Evolutionary conservation across 208 protist genomes (phyloP), one percentile per base, ranked within the genome.

Genomic region (Leptomonas seymouri): DNA sequence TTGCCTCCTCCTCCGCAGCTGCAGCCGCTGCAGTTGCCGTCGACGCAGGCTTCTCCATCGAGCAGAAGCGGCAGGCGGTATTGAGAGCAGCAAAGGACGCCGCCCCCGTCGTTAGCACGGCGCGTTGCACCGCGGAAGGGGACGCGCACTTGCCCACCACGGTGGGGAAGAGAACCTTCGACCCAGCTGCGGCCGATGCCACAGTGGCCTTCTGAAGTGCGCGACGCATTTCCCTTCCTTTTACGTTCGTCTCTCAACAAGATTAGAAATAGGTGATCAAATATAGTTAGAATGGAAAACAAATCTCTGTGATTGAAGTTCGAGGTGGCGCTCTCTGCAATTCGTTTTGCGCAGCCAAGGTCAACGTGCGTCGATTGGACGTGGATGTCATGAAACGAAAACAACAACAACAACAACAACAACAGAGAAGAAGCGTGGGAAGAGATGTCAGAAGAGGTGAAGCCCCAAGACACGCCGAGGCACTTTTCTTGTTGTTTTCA

Each of bases 191-290:
- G 12, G 58, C 71, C 16, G 60, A 62, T n/a, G 62, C 59, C 56
- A 50, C 67, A 5, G 66, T 60, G 1, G 51, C 61, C 50, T 74
- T 74, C 67, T 88, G 74, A 71, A 69, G 55, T 21, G 77, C 71
- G 57, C 84, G 84, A 53, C 82, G 81, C 84, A 89, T 91, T 67
- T 64, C 42, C 36, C 15, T 63, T 31, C 42, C 41, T 80, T 36
- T 48, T 74, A 61, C 45, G 31, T 25, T 57, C 39, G 11, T 59
- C 68, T 53, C 30, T 60, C 3, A 21, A 36, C 16, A 54, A 5
- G 21, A 42, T n/a, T 41, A 36, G 53, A 16, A 36, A 57, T 21
- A 31, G 7, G 39, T 44, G 7, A 44, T 14, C 39, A 44, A 44
- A 7, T 44, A 7, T 44, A 7, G 7, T 44, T 23, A 50, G 5